Conservation (phyloP, 108 stramenopile genomes). For the Skeletonema menzelii region DNA sequence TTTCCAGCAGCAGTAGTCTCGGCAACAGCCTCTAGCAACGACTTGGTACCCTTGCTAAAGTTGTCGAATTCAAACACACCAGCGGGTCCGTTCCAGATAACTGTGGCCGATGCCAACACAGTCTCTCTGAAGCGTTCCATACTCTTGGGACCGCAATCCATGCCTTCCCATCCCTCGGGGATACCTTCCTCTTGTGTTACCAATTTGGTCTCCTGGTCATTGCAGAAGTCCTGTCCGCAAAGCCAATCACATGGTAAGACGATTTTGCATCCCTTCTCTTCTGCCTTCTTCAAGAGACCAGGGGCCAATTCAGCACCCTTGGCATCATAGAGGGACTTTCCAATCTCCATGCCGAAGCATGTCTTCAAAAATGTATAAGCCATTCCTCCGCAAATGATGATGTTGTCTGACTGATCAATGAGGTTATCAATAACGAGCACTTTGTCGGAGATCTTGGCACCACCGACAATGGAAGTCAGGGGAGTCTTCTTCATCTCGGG, state of each 20-base stretch:
- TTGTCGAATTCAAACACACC: slow-evolving; percentile 78
- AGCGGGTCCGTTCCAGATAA: slow-evolving; percentile 89
- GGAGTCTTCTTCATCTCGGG: slow-evolving; percentile 26
- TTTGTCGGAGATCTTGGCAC: slow-evolving; percentile 90
- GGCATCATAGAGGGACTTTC: slow-evolving; percentile 29
- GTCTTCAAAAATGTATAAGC: slow-evolving; percentile 64
- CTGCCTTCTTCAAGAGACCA: slow-evolving; percentile 39
- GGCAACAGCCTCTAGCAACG: slow-evolving; percentile 26
- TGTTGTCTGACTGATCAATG: slow-evolving; percentile 75
- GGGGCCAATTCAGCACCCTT: slow-evolving; percentile 73
- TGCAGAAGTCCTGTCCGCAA: slow-evolving; percentile 52
- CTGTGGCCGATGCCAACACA: slow-evolving; percentile 55
- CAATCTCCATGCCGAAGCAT: slow-evolving; percentile 53
- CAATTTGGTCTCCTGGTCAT: slow-evolving; percentile 50
- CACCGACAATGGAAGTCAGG: slow-evolving; percentile 41
- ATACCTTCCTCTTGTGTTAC: slow-evolving; percentile 55
- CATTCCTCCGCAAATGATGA: slow-evolving; percentile 89
- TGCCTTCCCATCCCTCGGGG: slow-evolving; percentile 85
- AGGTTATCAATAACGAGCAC: slow-evolving; percentile 80
- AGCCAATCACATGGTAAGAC: slow-evolving; percentile 76
- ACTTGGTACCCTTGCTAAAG: slow-evolving; percentile 34
- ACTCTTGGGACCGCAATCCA: slow-evolving; percentile 78
- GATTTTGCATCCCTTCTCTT: slow-evolving; percentile 44
- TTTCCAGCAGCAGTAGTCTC: slow-evolving; percentile 21
- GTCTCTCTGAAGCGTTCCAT: slow-evolving; percentile 45